phyloP scores from a whole-genome alignment of 371 early-diverging fungal species.

The Quaeritorhiza haematococci region DNA sequence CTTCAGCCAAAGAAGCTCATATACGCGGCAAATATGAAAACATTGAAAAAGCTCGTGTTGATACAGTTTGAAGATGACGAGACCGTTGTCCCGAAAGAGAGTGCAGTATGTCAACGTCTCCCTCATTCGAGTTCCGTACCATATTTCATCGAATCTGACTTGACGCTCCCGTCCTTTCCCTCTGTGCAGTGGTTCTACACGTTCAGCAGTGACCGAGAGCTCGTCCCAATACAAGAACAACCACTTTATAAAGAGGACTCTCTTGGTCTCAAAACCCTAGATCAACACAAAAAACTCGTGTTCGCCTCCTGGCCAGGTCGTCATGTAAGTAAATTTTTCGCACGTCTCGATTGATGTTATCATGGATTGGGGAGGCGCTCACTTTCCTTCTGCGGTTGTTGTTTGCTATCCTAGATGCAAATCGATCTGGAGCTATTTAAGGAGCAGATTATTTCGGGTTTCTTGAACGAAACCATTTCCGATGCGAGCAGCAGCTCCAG shows the following conservation, averaged over 20 bases:
- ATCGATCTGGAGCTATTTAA: no score
- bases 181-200: conserved; percentile 22
- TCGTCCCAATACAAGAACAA: conserved; percentile 15
- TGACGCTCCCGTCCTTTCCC: not conserved
- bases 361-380: no score
- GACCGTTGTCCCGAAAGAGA: conserved; percentile 72
- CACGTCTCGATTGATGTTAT: no score
- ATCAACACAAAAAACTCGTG: conserved; percentile 18
- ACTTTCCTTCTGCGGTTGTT: no score
- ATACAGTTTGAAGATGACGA: conserved; percentile 71
- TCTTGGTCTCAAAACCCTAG: conserved; percentile 20
- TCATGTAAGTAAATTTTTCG: no score
- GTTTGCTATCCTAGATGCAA: no score
- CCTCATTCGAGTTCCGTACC: conserved; percentile 2
- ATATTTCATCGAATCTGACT: not conserved
- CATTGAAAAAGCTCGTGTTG: conserved; percentile 69
- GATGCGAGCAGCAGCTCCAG: no score
- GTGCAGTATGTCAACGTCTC: conserved; percentile 35
- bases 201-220: conserved; percentile 18
- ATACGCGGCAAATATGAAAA: conserved; percentile 51
- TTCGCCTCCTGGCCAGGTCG: no score
- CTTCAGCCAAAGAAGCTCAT: conserved; percentile 34
- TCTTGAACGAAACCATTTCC: no score
- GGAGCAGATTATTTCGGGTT: no score
- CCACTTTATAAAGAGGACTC: conserved; percentile 51